Conservation (phyloP, 1,139 yeast genomes). For the Sugiyamaella pinicola region DNA sequence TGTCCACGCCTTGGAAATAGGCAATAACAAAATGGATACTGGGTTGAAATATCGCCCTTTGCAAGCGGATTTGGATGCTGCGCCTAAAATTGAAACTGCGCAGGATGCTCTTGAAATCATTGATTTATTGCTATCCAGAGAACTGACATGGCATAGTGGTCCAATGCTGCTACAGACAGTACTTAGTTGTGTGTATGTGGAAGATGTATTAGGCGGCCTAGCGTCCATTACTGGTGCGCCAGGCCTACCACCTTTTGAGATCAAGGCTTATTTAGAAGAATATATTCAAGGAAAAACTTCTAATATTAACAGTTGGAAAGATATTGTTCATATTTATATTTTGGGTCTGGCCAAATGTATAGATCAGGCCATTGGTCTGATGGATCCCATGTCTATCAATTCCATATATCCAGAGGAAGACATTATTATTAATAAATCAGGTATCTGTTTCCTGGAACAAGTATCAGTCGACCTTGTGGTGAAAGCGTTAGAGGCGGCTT, state of each 20-base stretch:
- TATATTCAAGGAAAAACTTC: slow-evolving; percentile 18
- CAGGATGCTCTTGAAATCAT: slow-evolving; percentile 34
- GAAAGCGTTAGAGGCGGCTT: slow-evolving; percentile 31
- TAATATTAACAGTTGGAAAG: slow-evolving; percentile 29
- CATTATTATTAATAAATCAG: slow-evolving; percentile 32
- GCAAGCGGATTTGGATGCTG: slow-evolving; percentile 31
- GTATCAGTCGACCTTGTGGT: slow-evolving; percentile 29
- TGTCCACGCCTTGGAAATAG: slow-evolving; percentile 46
- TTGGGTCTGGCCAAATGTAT: slow-evolving; percentile 36
- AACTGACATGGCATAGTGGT: slow-evolving; percentile 46
- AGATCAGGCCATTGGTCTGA: slow-evolving; percentile 28
- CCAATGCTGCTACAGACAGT: slow-evolving; percentile 43
- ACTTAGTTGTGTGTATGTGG: slow-evolving; percentile 42
- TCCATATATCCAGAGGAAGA: slow-evolving; percentile 41
- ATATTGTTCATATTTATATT: slow-evolving; percentile 33
- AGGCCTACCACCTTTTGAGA: slow-evolving; percentile 14
- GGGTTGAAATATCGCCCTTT: slow-evolving; percentile 41
- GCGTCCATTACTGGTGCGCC: slow-evolving; percentile 17
- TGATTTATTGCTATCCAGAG: slow-evolving; percentile 40
- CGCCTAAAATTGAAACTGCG: slow-evolving; percentile 33
- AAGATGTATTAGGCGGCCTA: slow-evolving; percentile 34
- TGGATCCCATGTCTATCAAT: slow-evolving; percentile 25
- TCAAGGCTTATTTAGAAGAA: slow-evolving; percentile 21
- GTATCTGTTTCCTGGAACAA: slow-evolving; percentile 32
- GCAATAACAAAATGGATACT: slow-evolving; percentile 45